phyloP scores from a whole-genome alignment of 2,329 filamentous ascomycete species.

The Aspergillus uvarum region DNA sequence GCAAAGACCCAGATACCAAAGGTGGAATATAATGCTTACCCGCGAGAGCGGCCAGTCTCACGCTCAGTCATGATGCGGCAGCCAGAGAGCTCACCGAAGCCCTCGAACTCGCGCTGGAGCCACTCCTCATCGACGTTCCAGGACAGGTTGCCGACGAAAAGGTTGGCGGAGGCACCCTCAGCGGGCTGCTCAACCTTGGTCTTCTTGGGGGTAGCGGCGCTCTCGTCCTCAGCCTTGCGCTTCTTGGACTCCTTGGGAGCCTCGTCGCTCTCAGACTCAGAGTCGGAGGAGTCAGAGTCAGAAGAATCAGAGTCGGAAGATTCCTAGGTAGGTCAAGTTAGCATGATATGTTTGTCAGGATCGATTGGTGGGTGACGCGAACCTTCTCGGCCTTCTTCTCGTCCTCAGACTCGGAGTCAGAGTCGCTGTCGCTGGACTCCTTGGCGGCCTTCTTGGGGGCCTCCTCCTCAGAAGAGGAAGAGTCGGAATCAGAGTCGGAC shows the following conservation, averaged over 20 bases:
- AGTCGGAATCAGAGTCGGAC: constrained; percentile 29
- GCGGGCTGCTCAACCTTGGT: constrained; percentile 55
- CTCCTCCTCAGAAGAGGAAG: constrained; percentile 22
- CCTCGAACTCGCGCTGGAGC: constrained; percentile 77
- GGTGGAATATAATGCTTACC: constrained; percentile 47
- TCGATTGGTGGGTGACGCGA: constrained; percentile 9
- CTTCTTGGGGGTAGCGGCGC: constrained; percentile 55
- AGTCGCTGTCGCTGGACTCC: constrained; percentile 21
- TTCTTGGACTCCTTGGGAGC: constrained; percentile 43
- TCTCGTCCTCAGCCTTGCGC: constrained; percentile 51
- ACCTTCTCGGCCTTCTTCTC: constrained; percentile 32
- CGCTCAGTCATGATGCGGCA: constrained; percentile 83
- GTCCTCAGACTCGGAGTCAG: constrained; percentile 32
- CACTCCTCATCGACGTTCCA: constrained; percentile 87
- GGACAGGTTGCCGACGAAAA: constrained; percentile 87
- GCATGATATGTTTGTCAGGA: neutral
- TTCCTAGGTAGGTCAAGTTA: constrained; percentile 8
- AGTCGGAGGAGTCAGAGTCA: constrained; percentile 22
- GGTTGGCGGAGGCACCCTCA: constrained; percentile 53
- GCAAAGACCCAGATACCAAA: neutral
- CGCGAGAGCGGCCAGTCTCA: constrained; percentile 78
- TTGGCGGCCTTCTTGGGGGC: constrained; percentile 21
- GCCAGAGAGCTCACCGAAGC: constrained; percentile 69
- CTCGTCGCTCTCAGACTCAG: constrained; percentile 35
- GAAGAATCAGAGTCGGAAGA: constrained; percentile 17